Base-by-base conservation (phyloP, 345 rosid genomes). In the Acer yangbiense region DNA sequence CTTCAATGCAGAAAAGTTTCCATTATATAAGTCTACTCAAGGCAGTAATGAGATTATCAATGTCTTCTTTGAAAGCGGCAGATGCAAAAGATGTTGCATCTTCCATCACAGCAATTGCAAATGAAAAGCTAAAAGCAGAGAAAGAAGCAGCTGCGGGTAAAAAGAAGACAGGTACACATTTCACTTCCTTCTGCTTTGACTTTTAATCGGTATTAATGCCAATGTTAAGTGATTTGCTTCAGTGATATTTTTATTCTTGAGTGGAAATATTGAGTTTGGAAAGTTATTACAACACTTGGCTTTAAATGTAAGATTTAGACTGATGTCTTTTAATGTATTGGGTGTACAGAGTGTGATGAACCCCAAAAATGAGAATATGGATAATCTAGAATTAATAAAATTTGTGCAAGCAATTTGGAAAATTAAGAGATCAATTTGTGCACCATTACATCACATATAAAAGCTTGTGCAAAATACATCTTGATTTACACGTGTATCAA, bases 31-130 rank as follows among this genome's bases (percentile, higher is more conserved):
- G 85, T 20, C 78, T 93, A 57, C 95, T 95, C 20, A 93, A 93
- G 89, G 80, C 96, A 14, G 91, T 95, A 14, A 93, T 92, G 91
- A 92, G 97, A 89, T 82, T 87, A 57, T 93, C 97, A 29, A 79
- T 90, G 90, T 82, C 89, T 21, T 43, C 83, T 75, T 64, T 94
- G 85, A 95, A 90, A 86, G 95, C 94, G 2, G 93, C 99, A 12
- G 98, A 94, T 83, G 97, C 90, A 54, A 92, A 92, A 86, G 99
- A 95, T 1, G 87, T 95, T 79, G 91, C 97, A 1, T 89, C 98
- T 65, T 89, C 99, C 10, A 58, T 95, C 72, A 85, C 91, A 69
- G 92, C 99, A 46, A 90, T 95, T 80, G 97, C 93, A 20, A 95
- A 92, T 85, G 99, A 95, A 83, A 95, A 93, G 76, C 79, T 91